These are phyloP conservation scores for Starmerella vaccinii DNA, from an alignment of 805 yeast species.

Conservation along the genomic window DNA sequence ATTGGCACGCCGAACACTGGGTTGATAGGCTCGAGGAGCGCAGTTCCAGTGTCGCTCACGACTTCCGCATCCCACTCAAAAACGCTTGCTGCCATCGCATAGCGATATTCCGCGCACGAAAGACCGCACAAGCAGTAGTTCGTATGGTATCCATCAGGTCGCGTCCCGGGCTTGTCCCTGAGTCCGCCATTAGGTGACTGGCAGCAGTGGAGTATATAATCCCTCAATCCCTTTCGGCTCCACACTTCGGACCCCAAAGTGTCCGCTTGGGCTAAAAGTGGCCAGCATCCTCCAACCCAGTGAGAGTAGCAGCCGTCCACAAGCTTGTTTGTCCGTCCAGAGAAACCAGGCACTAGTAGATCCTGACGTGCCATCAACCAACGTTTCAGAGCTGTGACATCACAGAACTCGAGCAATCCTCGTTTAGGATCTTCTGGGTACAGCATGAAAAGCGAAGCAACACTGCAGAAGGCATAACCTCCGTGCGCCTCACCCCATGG, in stretches of 20 bases:
- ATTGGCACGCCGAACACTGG: constrained; percentile 53
- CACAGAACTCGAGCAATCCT: constrained; percentile 32
- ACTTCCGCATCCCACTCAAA: constrained; percentile 28
- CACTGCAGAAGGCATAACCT: constrained; percentile 88
- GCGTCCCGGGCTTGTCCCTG: constrained; percentile 74
- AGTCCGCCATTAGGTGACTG: constrained; percentile 67
- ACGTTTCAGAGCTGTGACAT: constrained; percentile 40
- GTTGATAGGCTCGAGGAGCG: constrained; percentile 33
- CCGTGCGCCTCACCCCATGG: constrained; percentile 92
- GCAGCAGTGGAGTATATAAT: constrained; percentile 65
- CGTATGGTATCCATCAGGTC: constrained; percentile 82
- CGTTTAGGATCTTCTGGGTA: constrained; percentile 31
- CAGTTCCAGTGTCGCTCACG: neutral
- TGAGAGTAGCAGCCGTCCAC: constrained; percentile 95
- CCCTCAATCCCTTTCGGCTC: constrained; percentile 43
- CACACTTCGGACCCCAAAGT: neutral
- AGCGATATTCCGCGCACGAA: constrained; percentile 44
- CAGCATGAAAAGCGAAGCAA: constrained; percentile 49
- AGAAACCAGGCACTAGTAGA: constrained; percentile 70
- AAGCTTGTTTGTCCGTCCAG: constrained; percentile 83
- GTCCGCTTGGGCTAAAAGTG: constrained; percentile 52
- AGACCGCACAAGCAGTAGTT: constrained; percentile 76
- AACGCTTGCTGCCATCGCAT: constrained; percentile 25
- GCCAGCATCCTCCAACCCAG: constrained; percentile 81
- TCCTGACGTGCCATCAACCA: constrained; percentile 65